Conservation (phyloP, 2,329 filamentous ascomycete species). For the Cordyceps tenuipes region DNA sequence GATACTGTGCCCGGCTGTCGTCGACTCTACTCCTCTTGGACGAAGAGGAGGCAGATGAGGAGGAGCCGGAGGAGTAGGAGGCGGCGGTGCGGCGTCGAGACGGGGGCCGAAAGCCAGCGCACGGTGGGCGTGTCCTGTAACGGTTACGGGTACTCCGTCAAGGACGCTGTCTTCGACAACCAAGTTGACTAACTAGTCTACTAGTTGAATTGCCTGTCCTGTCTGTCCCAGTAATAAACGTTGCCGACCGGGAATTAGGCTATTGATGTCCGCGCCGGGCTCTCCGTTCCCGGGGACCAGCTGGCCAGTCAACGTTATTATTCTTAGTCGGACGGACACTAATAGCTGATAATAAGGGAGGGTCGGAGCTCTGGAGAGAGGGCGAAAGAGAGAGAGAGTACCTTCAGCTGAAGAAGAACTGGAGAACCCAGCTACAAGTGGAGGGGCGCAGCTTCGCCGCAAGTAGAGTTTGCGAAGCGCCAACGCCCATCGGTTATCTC, state of each 20-base stretch:
- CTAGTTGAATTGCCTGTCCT: no score
- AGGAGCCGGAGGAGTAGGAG: background rate
- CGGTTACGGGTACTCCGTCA: no score
- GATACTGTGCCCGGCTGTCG: no score
- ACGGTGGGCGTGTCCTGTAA: background rate
- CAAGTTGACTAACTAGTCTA: no score
- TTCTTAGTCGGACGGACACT: background rate
- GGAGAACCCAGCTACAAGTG: background rate
- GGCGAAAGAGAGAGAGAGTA: background rate
- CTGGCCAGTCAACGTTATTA: background rate
- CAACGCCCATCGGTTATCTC: conserved; percentile 6
- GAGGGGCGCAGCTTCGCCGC: background rate
- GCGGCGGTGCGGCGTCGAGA: background rate
- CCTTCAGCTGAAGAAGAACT: background rate
- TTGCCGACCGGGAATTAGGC: background rate
- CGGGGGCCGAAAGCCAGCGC: background rate
- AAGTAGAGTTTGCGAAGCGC: conserved; percentile 10
- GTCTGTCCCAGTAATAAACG: no score
- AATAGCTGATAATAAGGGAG: no score
- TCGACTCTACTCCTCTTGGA: background rate
- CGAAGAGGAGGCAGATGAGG: background rate
- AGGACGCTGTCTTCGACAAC: no score
- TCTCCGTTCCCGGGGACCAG: background rate
- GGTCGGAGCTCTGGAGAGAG: no score
- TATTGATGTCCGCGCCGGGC: background rate